Evolutionary conservation across 108 stramenopile species (phyloP).

Genomic region (Cylindrotheca closterium): DNA sequence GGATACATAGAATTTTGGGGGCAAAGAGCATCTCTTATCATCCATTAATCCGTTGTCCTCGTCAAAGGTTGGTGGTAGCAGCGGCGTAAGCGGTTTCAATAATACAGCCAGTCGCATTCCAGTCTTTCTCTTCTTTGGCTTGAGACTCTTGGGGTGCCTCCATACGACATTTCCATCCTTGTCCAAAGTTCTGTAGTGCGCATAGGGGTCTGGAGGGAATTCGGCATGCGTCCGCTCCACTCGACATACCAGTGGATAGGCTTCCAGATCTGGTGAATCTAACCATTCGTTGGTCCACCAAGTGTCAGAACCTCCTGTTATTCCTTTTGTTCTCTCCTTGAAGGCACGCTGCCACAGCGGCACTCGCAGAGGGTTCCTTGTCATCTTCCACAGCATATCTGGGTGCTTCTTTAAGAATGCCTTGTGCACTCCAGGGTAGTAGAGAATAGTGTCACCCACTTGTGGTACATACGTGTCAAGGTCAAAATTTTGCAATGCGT

Average conservation of each 20-base stretch:
- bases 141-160: slow-evolving; percentile 5
- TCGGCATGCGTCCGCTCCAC: slow-evolving; percentile 50
- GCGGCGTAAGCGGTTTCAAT: slow-evolving; percentile 41
- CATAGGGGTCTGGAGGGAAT: slow-evolving; percentile 49
- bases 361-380: slow-evolving; percentile 11
- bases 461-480: slow-evolving; percentile 42
- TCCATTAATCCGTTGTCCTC: background rate
- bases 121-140: slow-evolving; percentile 5
- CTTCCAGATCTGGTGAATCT: slow-evolving; percentile 14
- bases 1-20: slow-evolving; percentile 41
- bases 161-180: slow-evolving; percentile 10
- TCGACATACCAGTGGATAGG: slow-evolving; percentile 53
- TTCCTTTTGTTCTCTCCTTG: slow-evolving; percentile 8
- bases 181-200: slow-evolving; percentile 21
- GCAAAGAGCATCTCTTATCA: slow-evolving; percentile 5
- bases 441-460: slow-evolving; percentile 48
- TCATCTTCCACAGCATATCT: slow-evolving; percentile 33
- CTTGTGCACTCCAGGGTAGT: slow-evolving; percentile 52
- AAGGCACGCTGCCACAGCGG: slow-evolving; percentile 48
- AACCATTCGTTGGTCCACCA: slow-evolving; percentile 56
- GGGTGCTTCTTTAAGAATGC: slow-evolving; percentile 31
- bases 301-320: slow-evolving; percentile 4
- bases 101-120: slow-evolving; percentile 28
- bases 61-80: slow-evolving; percentile 23
- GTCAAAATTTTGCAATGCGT: slow-evolving; percentile 18